These are phyloP conservation scores for Raphanus hybrid DNA, from an alignment of 441 rosid species.

Conservation along the genomic window DNA sequence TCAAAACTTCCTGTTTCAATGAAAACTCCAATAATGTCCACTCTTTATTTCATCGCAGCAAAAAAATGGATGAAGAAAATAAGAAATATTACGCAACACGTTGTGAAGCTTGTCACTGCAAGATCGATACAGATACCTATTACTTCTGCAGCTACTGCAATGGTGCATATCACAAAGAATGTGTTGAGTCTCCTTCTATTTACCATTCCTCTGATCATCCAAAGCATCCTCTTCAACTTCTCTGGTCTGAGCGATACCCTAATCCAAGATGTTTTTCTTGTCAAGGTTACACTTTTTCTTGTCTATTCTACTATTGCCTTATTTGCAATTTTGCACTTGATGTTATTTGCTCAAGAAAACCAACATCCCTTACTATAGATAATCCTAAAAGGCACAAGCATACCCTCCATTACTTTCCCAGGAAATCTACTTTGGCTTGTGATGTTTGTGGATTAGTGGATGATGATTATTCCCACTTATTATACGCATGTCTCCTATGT, in stretches of 20 bases:
- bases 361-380: not conserved
- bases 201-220: constrained; percentile 1
- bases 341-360: not conserved
- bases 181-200: not conserved
- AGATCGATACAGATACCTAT: not conserved
- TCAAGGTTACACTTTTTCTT: not conserved
- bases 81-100: too few relatives aligned
- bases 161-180: not conserved
- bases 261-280: not conserved
- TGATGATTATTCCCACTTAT: not conserved
- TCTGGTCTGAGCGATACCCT: not conserved
- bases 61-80: not conserved
- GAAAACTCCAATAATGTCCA: not conserved
- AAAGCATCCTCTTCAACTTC: not conserved
- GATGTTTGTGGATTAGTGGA: not conserved
- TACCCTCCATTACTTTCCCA: not conserved
- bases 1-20: not conserved
- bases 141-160: not conserved
- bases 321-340: not conserved
- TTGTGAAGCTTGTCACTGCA: not conserved
- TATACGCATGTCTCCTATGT: not conserved
- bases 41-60: not conserved
- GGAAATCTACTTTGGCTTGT: not conserved
- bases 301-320: not conserved
- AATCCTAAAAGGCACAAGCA: not conserved